Evolutionary conservation across 192 early-diverging fungal genomes (phyloP).

Genomic region (Piromyces finnis): DNA sequence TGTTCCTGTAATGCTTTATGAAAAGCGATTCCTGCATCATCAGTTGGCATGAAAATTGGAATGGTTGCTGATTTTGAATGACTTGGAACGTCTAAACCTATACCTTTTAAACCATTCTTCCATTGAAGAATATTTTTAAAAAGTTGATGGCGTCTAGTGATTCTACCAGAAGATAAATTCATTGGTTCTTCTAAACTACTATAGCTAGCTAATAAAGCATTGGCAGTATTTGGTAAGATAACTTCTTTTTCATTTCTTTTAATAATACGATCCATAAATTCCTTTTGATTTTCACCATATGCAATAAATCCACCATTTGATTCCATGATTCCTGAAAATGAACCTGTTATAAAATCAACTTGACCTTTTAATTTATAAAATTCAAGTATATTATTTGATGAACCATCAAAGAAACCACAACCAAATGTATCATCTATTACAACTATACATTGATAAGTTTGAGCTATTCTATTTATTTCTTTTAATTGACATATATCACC

Average conservation of each 20-base stretch:
- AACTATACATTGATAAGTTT: background rate
- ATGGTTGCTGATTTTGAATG: background rate
- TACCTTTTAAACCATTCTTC: background rate
- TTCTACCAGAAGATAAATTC: background rate
- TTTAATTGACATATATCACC: background rate
- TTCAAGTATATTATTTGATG: background rate
- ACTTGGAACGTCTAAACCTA: background rate
- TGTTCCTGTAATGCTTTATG: background rate
- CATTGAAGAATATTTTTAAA: background rate
- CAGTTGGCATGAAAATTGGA: background rate
- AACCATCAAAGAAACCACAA: background rate
- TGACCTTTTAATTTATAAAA: background rate
- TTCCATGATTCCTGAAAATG: background rate
- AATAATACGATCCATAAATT: background rate
- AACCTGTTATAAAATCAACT: background rate
- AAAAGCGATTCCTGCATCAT: background rate
- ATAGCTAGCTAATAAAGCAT: background rate
- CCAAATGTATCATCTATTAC: background rate
- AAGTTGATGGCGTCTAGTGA: background rate
- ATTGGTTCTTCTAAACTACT: background rate
- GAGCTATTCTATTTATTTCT: background rate
- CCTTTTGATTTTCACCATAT: background rate
- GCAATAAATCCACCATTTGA: background rate
- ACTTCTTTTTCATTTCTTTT: background rate
- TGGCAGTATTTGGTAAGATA: background rate